Percentiles rank a stretch among this genome's conserved stretches.
These are phyloP conservation scores for Lojkania enalia DNA, from an alignment of 2,329 filamentous ascomycete genomes.

Conservation along the genomic window DNA sequence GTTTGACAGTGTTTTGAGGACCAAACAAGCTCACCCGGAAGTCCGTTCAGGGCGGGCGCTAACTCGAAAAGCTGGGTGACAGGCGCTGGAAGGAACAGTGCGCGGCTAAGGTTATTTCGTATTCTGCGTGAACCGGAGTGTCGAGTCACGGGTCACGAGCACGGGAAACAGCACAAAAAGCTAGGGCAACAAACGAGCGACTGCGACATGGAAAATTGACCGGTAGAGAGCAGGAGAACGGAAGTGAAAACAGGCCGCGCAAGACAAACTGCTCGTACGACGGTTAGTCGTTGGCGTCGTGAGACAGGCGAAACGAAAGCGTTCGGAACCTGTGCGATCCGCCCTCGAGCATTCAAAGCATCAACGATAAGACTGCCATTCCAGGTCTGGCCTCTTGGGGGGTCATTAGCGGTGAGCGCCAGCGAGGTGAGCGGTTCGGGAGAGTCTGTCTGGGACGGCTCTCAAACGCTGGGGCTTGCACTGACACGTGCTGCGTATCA, in stretches of 20 bases:
- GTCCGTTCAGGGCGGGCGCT: conserved; percentile 40
- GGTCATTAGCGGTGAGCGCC: conserved; percentile 25
- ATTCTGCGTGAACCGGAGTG: conserved; percentile 11
- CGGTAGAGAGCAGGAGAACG: conserved; percentile 1
- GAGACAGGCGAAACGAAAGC: conserved; percentile 41
- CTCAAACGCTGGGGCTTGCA: conserved; percentile 37
- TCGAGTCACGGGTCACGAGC: background rate
- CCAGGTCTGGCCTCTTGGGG: conserved; percentile 31
- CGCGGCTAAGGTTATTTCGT: conserved; percentile 18
- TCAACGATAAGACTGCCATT: conserved; percentile 28
- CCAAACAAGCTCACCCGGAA: conserved; percentile 43
- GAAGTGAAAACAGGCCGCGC: conserved; percentile 15
- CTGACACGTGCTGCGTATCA: conserved; percentile 37
- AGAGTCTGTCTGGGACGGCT: conserved; percentile 17
- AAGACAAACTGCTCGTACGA: conserved; percentile 18
- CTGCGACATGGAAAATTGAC: background rate
- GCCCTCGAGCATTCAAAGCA: conserved; percentile 29
- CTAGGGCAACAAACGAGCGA: background rate
- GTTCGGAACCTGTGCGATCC: conserved; percentile 36
- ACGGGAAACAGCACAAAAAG: background rate
- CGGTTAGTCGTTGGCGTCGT: conserved; percentile 31
- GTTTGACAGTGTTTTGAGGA: conserved; percentile 44
- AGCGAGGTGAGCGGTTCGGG: conserved; percentile 17
- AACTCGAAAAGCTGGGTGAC: conserved; percentile 34
- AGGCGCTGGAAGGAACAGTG: conserved; percentile 35